phyloP scores from a whole-genome alignment of 305 asterid species.

The Andrographis paniculata region DNA sequence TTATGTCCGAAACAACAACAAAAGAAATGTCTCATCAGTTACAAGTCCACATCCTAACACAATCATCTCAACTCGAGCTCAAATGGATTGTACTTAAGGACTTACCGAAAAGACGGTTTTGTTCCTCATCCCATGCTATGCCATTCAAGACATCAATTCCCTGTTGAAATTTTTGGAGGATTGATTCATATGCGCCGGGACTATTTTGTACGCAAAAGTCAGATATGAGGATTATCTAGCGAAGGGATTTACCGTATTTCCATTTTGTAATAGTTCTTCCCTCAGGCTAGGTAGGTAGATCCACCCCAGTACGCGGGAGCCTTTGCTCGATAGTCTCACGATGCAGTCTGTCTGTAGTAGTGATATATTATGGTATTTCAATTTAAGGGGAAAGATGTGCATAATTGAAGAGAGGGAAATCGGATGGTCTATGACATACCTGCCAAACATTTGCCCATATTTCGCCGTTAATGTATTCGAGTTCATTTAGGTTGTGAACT shows the following conservation, averaged over 20 bases:
- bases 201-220: not conserved
- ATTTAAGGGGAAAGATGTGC: not conserved
- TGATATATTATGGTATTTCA: not conserved
- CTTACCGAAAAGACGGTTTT: slow-evolving; percentile 5
- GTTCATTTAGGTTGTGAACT: slow-evolving; percentile 76
- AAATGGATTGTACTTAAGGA: not conserved
- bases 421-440: slow-evolving; percentile 28
- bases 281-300: slow-evolving; percentile 71
- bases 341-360: slow-evolving; percentile 85
- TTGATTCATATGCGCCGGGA: not conserved
- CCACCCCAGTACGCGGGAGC: slow-evolving; percentile 73
- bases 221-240: not conserved
- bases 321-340: slow-evolving; percentile 65
- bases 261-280: slow-evolving; percentile 15
- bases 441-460: slow-evolving; percentile 90
- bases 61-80: too few relatives aligned
- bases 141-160: slow-evolving; percentile 13
- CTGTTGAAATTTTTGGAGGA: not conserved
- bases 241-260: not conserved
- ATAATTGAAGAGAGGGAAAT: not conserved
- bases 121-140: slow-evolving; percentile 11
- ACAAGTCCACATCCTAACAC: too few relatives aligned
- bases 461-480: slow-evolving; percentile 84
- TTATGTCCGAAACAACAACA: too few relatives aligned
- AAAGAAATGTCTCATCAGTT: too few relatives aligned